phyloP scores from a whole-genome alignment of 2,329 filamentous ascomycete species.

The Bipolaris zeicola region DNA sequence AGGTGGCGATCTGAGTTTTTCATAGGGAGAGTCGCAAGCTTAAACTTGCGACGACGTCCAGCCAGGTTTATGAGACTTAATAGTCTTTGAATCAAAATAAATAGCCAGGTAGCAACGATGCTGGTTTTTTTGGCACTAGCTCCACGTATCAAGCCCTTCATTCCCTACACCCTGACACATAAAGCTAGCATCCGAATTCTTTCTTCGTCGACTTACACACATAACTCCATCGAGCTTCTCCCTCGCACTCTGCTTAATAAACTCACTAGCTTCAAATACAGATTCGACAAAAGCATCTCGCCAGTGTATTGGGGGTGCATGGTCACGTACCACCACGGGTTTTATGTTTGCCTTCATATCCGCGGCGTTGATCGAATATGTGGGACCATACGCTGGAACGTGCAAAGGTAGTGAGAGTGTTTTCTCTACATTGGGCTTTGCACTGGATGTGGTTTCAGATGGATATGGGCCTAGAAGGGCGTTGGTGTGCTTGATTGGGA shows the following conservation, averaged over 20 bases:
- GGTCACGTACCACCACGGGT: not conserved
- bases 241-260: slow-evolving; percentile 4
- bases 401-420: not conserved
- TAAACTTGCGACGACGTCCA: too few species aligned
- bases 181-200: slow-evolving; percentile 28
- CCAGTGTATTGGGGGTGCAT: slow-evolving; percentile 15
- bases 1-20: too few species aligned
- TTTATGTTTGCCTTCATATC: not conserved
- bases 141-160: not conserved
- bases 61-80: too few species aligned
- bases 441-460: not conserved
- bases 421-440: not conserved
- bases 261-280: slow-evolving; percentile 1
- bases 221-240: slow-evolving; percentile 1
- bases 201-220: slow-evolving; percentile 13
- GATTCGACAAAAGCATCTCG: slow-evolving; percentile 12
- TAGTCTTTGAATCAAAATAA: too few species aligned
- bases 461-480: not conserved
- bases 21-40: too few species aligned
- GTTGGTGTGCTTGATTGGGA: slow-evolving; percentile 9
- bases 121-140: too few species aligned
- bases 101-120: too few species aligned
- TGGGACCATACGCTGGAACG: not conserved
- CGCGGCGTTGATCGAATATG: not conserved
- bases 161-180: slow-evolving; percentile 25